Evolutionary conservation across 805 yeast species (phyloP), one percentile per base, ranked within the genome.

Genomic region (Grigorovia humatica): DNA sequence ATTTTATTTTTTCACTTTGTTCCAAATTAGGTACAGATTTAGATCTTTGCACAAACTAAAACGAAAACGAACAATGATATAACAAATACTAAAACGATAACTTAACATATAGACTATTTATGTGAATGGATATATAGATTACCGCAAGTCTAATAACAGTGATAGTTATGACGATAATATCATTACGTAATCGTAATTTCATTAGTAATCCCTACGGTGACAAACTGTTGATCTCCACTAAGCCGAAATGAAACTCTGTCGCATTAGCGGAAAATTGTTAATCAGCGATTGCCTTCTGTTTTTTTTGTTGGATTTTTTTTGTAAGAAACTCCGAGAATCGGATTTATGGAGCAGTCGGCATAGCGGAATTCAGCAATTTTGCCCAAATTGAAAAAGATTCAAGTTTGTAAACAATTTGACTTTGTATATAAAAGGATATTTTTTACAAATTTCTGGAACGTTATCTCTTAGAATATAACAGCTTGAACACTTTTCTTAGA

Each of bases 1-100:
- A 66, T 46, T 66, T 67, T 47, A 58, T 67, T 49, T 67, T 68
- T 47, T 62, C 70, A 15, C 49, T 63, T 15, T 64, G 67, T 53
- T 64, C 59, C 29, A 62, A 52, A 45, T 19, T 56, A 18, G 57
- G 59, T 4, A 41, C 48, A 19, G 51, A 49, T 9, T 29, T 49
- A 12, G 46, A 51, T 12, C 40, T 54, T 2, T 54, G 58, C 46
- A 54, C 55, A n/a, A 52, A 53, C 41, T 55, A 50, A 23, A 48
- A 43, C n/a, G n/a, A 38, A 3, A 3, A 9, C 12, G 9, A 15
- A 15, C n/a, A 38, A 3, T 17, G 4, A 12, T 13, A 8, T 8
- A 38, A 38, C 6, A n/a, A 38, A 38, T 32, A 32, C 7, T 30
- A 32, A 32, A 11, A 32, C 11, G 3, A 8, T 32, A 32, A 11